phyloP scores from a whole-genome alignment of 805 yeast species.

The Blastobotrys peoriensis region DNA sequence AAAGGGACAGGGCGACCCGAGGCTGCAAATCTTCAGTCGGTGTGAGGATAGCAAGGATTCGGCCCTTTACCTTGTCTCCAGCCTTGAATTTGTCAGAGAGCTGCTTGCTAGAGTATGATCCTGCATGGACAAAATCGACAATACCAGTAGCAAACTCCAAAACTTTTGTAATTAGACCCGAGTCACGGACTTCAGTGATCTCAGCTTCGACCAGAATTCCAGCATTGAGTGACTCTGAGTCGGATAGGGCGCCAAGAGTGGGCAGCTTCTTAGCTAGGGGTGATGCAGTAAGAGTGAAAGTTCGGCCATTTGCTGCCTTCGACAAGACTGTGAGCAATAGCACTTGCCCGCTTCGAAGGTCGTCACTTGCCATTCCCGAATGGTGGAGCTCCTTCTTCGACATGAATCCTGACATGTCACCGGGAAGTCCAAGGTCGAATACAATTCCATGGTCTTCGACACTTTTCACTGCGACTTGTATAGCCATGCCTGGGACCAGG shows the following conservation, averaged over 20 bases:
- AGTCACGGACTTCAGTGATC: slow-evolving; percentile 48
- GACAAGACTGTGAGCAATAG: slow-evolving; percentile 55
- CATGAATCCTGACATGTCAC: slow-evolving; percentile 57
- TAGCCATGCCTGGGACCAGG: slow-evolving; percentile 48
- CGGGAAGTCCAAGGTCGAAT: slow-evolving; percentile 58
- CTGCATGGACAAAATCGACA: slow-evolving; percentile 60
- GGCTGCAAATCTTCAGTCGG: slow-evolving; percentile 45
- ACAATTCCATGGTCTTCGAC: slow-evolving; percentile 91
- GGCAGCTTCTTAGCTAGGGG: slow-evolving; percentile 42
- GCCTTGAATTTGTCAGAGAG: slow-evolving; percentile 57
- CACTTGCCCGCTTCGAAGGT: slow-evolving; percentile 57
- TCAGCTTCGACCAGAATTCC: slow-evolving; percentile 76
- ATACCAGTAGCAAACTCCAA: slow-evolving; percentile 73
- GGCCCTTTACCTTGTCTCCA: slow-evolving; percentile 63
- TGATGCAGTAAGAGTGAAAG: slow-evolving; percentile 51
- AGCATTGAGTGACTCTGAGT: slow-evolving; percentile 77
- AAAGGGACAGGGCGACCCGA: slow-evolving; percentile 56
- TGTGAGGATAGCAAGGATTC: slow-evolving; percentile 55
- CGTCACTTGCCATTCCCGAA: slow-evolving; percentile 34
- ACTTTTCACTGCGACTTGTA: slow-evolving; percentile 74
- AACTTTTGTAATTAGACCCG: slow-evolving; percentile 67
- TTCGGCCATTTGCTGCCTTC: slow-evolving; percentile 43
- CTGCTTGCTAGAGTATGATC: slow-evolving; percentile 37
- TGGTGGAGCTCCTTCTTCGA: slow-evolving; percentile 56
- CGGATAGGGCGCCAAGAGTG: slow-evolving; percentile 50